Evolutionary conservation across 2,329 filamentous ascomycete species (phyloP).

Genomic region (Exophiala sp.): DNA sequence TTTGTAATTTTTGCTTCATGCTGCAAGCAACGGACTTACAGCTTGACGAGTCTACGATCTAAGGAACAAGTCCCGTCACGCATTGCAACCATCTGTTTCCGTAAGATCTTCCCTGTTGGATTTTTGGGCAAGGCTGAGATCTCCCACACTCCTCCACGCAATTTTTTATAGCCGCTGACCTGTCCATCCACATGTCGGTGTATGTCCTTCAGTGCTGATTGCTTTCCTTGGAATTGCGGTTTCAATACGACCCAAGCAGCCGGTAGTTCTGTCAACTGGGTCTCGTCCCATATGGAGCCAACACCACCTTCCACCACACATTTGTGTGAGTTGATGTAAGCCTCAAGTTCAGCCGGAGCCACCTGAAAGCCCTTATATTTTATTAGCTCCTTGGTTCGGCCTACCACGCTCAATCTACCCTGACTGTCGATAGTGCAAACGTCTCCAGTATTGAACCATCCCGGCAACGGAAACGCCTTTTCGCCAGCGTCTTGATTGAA

Average conservation of each 20-base stretch:
- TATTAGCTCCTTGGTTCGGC: slow-evolving; percentile 65
- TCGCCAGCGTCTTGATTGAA: slow-evolving; percentile 49
- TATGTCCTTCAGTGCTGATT: slow-evolving; percentile 42
- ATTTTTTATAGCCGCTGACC: slow-evolving; percentile 37
- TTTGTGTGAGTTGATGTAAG: slow-evolving; percentile 48
- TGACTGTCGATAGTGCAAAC: slow-evolving; percentile 72
- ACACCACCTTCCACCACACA: slow-evolving; percentile 60
- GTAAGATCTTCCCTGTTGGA: no score
- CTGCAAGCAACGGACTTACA: no score
- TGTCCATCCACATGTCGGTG: slow-evolving; percentile 34
- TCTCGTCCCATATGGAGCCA: slow-evolving; percentile 50
- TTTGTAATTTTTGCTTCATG: no score
- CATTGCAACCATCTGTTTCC: no score
- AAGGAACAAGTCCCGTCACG: no score
- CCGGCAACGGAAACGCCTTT: slow-evolving; percentile 56
- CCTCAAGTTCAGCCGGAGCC: slow-evolving; percentile 63
- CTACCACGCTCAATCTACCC: slow-evolving; percentile 83
- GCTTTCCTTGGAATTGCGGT: slow-evolving; percentile 39
- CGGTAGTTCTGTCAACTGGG: slow-evolving; percentile 58
- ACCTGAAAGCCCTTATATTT: slow-evolving; percentile 72
- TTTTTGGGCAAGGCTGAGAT: not conserved
- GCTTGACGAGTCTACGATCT: no score
- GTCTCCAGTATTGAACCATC: slow-evolving; percentile 87
- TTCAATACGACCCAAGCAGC: slow-evolving; percentile 61
- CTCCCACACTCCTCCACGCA: slow-evolving; percentile 9